A percentile compares a stretch with the other conserved stretches of the same genome.
These are phyloP conservation scores for Luffa aegyptiaca DNA, from an alignment of 306 rosid genomes.

Conservation along the genomic window DNA sequence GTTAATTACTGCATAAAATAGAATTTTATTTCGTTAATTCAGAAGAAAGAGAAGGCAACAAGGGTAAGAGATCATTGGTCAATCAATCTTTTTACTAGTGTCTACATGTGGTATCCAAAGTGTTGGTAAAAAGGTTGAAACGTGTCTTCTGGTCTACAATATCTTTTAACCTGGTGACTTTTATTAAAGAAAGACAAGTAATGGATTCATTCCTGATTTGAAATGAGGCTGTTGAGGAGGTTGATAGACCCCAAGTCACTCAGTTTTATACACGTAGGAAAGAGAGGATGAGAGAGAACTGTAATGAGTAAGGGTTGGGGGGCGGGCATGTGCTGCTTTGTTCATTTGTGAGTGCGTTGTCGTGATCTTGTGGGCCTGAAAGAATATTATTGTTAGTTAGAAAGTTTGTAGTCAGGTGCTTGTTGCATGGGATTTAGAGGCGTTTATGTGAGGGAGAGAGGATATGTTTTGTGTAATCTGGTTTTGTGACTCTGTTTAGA, in stretches of 20 bases:
- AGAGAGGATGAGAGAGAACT: not conserved
- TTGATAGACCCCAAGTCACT: not conserved
- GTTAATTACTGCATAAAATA: not conserved
- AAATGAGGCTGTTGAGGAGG: not conserved
- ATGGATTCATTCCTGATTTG: not conserved
- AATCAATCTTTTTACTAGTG: not conserved
- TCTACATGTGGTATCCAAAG: not conserved
- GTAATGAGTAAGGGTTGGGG: not conserved
- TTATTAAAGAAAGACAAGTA: not conserved
- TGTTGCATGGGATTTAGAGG: too few species aligned
- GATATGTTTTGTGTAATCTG: too few species aligned
- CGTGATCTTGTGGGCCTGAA: too few species aligned
- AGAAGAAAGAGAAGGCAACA: not conserved
- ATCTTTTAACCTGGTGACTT: not conserved
- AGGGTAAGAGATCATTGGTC: not conserved
- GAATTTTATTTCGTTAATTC: not conserved
- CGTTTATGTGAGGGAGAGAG: too few species aligned
- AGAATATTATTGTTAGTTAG: too few species aligned
- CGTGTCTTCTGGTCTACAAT: not conserved
- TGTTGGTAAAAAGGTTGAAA: not conserved
- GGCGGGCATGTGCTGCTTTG: not conserved
- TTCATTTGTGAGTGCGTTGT: not conserved
- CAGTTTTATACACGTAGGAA: not conserved
- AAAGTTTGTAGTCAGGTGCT: too few species aligned
- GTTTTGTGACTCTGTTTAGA: too few species aligned